A percentile compares a stretch with the other conserved stretches of the same genome.
Conservation (phyloP, 2,329 filamentous ascomycete genomes). For the Penicillium sp. region DNA sequence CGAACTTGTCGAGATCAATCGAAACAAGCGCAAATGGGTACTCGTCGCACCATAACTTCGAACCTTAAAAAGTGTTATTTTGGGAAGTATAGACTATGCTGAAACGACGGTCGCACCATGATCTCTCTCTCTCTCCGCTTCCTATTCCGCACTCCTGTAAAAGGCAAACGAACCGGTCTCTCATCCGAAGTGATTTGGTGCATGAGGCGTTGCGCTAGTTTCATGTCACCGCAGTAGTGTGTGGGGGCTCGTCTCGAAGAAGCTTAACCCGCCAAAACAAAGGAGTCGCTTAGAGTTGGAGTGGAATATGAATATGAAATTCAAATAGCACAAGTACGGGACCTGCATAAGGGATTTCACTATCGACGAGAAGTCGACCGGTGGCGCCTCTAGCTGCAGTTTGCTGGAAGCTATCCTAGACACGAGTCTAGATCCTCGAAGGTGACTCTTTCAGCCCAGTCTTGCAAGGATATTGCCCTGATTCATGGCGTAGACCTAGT, state of each 20-base stretch:
- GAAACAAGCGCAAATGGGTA: not conserved
- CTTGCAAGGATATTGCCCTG: not conserved
- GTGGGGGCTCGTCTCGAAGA: slow-evolving; percentile 11
- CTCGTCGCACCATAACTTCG: slow-evolving; percentile 8
- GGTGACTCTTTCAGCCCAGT: not conserved
- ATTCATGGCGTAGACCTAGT: slow-evolving; percentile 2
- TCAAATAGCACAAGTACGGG: too few species aligned
- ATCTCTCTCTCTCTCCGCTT: not conserved
- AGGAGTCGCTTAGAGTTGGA: not conserved
- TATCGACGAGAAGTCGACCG: slow-evolving; percentile 8
- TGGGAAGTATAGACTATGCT: slow-evolving; percentile 5
- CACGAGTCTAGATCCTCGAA: not conserved
- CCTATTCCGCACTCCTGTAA: not conserved
- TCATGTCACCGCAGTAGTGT: slow-evolving; percentile 11
- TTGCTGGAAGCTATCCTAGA: not conserved
- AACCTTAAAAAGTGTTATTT: slow-evolving; percentile 1
- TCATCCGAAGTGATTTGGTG: slow-evolving; percentile 1
- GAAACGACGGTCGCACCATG: slow-evolving; percentile 19
- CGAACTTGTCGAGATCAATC: not conserved
- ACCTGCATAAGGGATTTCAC: not conserved
- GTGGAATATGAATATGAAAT: too few species aligned
- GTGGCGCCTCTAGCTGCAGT: slow-evolving; percentile 15
- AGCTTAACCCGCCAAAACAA: slow-evolving; percentile 9
- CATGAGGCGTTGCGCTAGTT: slow-evolving; percentile 9
- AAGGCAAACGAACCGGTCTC: slow-evolving; percentile 14